Percentiles rank a stretch among this genome's conserved stretches.
phyloP scores from a whole-genome alignment of 208 protist genomes.

The Leishmania braziliensis region DNA sequence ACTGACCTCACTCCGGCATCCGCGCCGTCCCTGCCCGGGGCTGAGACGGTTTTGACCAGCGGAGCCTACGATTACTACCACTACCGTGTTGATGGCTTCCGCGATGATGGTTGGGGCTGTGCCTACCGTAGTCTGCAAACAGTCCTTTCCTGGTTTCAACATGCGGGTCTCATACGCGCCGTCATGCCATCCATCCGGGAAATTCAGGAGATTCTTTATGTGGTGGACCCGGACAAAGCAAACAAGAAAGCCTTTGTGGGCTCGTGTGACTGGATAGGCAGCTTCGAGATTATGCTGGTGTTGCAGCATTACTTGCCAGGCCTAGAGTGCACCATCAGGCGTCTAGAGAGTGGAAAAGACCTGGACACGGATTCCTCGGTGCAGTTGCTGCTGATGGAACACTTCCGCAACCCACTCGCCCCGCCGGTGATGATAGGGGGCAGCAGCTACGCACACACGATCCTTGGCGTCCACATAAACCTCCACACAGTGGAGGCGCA shows the following conservation, averaged over 20 bases:
- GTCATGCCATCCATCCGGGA: constrained; percentile 64
- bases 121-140: constrained; percentile 94
- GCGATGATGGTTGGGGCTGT: constrained; percentile 96
- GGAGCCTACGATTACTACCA: constrained; percentile 96
- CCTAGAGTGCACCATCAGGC: constrained; percentile 86
- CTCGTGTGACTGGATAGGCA: constrained; percentile 95
- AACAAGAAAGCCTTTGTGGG: constrained; percentile 82
- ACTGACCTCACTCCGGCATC: constrained; percentile 24
- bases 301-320: constrained; percentile 79
- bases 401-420: constrained; percentile 83
- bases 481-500: constrained; percentile 72
- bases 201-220: constrained; percentile 88
- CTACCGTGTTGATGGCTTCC: constrained; percentile 93
- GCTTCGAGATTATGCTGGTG: constrained; percentile 92
- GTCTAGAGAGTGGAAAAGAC: constrained; percentile 82
- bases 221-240: constrained; percentile 86
- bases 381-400: constrained; percentile 67
- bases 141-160: constrained; percentile 83
- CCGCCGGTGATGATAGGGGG: constrained; percentile 96
- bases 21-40: constrained; percentile 33
- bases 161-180: constrained; percentile 46
- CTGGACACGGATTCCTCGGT: constrained; percentile 75
- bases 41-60: constrained; percentile 51
- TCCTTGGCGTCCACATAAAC: constrained; percentile 93
- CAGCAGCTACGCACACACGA: constrained; percentile 95